Evolutionary conservation across 106 monocot species (phyloP).

Genomic region (Apostasia shenzhenica): DNA sequence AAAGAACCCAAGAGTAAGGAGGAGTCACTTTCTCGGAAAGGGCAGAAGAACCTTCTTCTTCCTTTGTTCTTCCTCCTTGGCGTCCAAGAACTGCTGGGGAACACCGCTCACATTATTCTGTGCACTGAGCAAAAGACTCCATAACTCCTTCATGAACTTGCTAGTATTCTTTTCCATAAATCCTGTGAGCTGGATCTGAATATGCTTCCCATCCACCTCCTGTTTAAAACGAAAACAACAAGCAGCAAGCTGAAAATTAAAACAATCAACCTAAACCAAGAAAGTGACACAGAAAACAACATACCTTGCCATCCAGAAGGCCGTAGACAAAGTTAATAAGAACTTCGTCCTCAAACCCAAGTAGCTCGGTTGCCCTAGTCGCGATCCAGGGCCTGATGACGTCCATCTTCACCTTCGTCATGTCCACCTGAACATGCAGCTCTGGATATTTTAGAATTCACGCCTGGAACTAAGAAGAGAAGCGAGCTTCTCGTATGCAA

Average conservation of each 20-base stretch:
- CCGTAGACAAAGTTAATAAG: conserved; percentile 93
- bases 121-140: conserved; percentile 79
- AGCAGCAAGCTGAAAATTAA: background rate
- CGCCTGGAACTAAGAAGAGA: conserved; percentile 8
- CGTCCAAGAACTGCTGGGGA: conserved; percentile 95
- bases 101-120: conserved; percentile 92
- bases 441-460: conserved; percentile 10
- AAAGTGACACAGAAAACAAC: conserved; percentile 3
- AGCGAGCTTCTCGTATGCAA: conserved; percentile 5
- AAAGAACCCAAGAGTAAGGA: background rate
- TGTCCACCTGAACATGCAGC: conserved; percentile 61
- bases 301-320: conserved; percentile 72
- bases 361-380: conserved; percentile 73
- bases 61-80: conserved; percentile 72
- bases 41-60: conserved; percentile 62
- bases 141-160: conserved; percentile 98
- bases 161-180: conserved; percentile 96
- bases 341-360: conserved; percentile 98
- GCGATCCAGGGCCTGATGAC: conserved; percentile 97
- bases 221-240: conserved; percentile 11
- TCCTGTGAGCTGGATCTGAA: conserved; percentile 92
- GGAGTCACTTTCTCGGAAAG: background rate
- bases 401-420: conserved; percentile 92
- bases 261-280: background rate
- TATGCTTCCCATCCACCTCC: conserved; percentile 83